phyloP scores from a whole-genome alignment of 352 stramenopile genomes.

The Pilasporangium apinafurcum region DNA sequence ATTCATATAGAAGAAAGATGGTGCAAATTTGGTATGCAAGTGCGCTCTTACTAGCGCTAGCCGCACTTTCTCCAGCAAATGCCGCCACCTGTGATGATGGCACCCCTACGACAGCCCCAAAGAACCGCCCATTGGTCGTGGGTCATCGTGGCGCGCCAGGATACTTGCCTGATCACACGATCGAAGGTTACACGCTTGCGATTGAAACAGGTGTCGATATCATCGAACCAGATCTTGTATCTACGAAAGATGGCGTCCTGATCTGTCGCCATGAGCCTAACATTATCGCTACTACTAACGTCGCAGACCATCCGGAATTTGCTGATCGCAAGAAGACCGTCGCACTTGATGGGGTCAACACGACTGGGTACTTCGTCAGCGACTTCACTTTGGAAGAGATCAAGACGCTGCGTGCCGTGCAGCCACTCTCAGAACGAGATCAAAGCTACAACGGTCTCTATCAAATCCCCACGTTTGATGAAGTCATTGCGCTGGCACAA shows the following conservation, averaged over 20 bases:
- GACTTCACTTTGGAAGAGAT: slow-evolving; percentile 91
- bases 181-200: slow-evolving; percentile 85
- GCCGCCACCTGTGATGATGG: slow-evolving; percentile 16
- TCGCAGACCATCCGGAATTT: slow-evolving; percentile 71
- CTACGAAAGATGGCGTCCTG: slow-evolving; percentile 78
- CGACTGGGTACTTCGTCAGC: slow-evolving; percentile 80
- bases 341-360: slow-evolving; percentile 44
- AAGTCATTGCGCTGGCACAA: slow-evolving; percentile 83
- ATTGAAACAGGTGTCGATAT: slow-evolving; percentile 88
- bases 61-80: slow-evolving; percentile 14
- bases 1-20: slow-evolving; percentile 16
- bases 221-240: slow-evolving; percentile 90
- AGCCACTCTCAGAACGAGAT: slow-evolving; percentile 72
- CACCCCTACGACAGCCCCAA: slow-evolving; percentile 19
- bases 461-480: slow-evolving; percentile 83
- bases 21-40: slow-evolving; percentile 30
- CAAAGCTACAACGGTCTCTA: slow-evolving; percentile 82
- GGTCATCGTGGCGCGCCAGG: slow-evolving; percentile 84
- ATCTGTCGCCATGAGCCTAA: slow-evolving; percentile 85
- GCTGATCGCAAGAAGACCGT: slow-evolving; percentile 49
- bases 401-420: slow-evolving; percentile 75
- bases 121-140: slow-evolving; percentile 54
- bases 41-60: slow-evolving; percentile 17
- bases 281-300: slow-evolving; percentile 87
- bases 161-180: slow-evolving; percentile 89